Conservation (phyloP, 495 filamentous ascomycete genomes). For the Clohesyomyces aquaticus region DNA sequence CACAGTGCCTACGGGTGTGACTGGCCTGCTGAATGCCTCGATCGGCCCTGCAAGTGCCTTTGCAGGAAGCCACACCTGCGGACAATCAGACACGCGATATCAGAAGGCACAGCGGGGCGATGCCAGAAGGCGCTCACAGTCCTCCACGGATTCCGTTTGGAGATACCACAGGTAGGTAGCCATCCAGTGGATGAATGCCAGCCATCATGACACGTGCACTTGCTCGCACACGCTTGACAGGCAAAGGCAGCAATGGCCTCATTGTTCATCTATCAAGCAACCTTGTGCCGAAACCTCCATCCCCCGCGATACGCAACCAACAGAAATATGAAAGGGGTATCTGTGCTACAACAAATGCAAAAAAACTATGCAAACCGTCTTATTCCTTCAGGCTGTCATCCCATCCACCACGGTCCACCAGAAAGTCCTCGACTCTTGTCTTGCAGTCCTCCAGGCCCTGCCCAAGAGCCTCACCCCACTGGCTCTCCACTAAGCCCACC, state of each 20-base stretch:
- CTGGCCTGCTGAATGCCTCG: too few relatives aligned
- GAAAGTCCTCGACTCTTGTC: conserved; percentile 50
- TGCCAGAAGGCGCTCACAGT: too few relatives aligned
- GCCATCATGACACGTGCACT: too few relatives aligned
- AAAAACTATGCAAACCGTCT: conserved; percentile 6
- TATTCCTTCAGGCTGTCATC: conserved; percentile 49
- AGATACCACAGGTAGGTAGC: too few relatives aligned
- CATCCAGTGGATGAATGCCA: too few relatives aligned
- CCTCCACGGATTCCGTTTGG: too few relatives aligned
- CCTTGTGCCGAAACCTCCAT: neutral
- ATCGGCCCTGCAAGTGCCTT: too few relatives aligned
- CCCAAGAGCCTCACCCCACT: conserved; percentile 75
- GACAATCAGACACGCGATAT: too few relatives aligned
- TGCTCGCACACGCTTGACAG: too few relatives aligned
- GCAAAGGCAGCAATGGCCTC: too few relatives aligned
- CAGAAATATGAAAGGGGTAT: neutral
- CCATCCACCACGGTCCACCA: conserved; percentile 47
- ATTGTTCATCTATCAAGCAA: neutral
- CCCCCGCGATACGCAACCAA: neutral
- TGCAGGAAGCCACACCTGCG: too few relatives aligned
- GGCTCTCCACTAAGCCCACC: conserved; percentile 83
- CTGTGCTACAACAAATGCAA: neutral
- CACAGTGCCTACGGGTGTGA: neutral
- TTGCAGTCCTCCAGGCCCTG: conserved; percentile 58
- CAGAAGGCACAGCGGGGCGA: too few relatives aligned